Evolutionary conservation across 805 yeast species (phyloP), one percentile per base, ranked within the genome.

Genomic region (Wickerhamiella vanderwaltii): DNA sequence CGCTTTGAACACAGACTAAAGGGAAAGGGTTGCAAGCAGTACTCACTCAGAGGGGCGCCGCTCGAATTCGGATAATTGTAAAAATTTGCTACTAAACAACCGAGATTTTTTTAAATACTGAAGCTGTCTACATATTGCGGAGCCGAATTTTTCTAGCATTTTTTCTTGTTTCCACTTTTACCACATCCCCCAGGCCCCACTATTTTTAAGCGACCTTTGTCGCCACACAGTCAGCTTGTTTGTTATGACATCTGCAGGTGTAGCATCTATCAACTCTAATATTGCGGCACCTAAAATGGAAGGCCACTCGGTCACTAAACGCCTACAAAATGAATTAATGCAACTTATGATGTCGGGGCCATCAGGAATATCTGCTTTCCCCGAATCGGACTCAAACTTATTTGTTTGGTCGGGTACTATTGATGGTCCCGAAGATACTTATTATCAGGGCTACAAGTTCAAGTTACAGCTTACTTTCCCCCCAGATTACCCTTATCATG

Each of bases 351-450:
- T 68, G 67, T 58, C 68, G 16, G 56, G 61, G 36, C 60, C 71
- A 2, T 69, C 73, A 2, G 77, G 77, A 2, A 58, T 73, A 22
- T 62, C 70, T 25, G 76, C 77, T 3, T 73, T 73, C 48, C 78
- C 78, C 2, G 67, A 60, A 35, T 59, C 68, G 15, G 77, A 73
- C 48, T 56, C 71, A 7, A 66, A 76, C 49, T 57, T 76, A 41
- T 64, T 71, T 34, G 59, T 60, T 38, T 75, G 81, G 81, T 67
- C 68, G 1, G 80, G 76, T 22, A 65, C 73, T 20, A 65, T 75
- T 34, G 70, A 67, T 26, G 82, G 82, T 1, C 78, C 79, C 3
- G 51, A 52, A 15, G 79, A 63, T 9, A 74, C 82, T 2, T 72
- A 71, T 39, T 76, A 72, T 56, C 75, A 68, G 44, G 69, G 69